Percentiles rank a stretch among this genome's conserved stretches.
phyloP scores from a whole-genome alignment of 2,329 filamentous ascomycete genomes.

The Ascosphaera apis region DNA sequence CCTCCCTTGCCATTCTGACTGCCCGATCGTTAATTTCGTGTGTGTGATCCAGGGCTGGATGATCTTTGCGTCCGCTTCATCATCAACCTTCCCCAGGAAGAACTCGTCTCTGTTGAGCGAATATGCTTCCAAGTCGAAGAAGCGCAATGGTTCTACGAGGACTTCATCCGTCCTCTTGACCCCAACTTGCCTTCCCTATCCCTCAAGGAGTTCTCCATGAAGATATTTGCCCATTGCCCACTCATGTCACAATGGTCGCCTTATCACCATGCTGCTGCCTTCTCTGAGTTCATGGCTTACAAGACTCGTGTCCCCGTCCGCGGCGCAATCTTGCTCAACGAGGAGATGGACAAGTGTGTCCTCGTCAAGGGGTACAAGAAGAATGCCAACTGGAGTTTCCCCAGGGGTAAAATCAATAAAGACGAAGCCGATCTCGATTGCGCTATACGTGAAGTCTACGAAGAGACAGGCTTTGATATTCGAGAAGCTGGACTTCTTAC shows the following conservation, averaged over 20 bases:
- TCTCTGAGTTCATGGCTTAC: slow-evolving; percentile 80
- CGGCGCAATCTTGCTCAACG: slow-evolving; percentile 79
- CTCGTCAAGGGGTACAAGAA: slow-evolving; percentile 98
- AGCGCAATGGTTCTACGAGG: slow-evolving; percentile 99
- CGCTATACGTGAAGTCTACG: slow-evolving; percentile 79
- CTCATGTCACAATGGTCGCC: slow-evolving; percentile 60
- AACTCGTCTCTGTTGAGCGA: slow-evolving; percentile 69
- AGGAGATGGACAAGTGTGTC: slow-evolving; percentile 80
- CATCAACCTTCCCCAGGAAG: slow-evolving; percentile 81
- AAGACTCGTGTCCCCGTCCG: slow-evolving; percentile 86
- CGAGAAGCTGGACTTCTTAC: slow-evolving; percentile 52
- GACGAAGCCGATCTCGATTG: slow-evolving; percentile 87
- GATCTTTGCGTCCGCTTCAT: slow-evolving; percentile 96
- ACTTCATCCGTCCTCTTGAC: slow-evolving; percentile 85
- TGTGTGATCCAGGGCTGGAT: slow-evolving; percentile 50
- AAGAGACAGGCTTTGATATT: slow-evolving; percentile 84
- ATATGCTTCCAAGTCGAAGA: slow-evolving; percentile 99
- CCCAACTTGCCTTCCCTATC: slow-evolving; percentile 65
- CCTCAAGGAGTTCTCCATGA: slow-evolving; percentile 63
- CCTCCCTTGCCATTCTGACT: background rate
- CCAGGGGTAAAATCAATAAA: slow-evolving; percentile 93
- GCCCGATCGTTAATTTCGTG: slow-evolving; percentile 1
- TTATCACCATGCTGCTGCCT: slow-evolving; percentile 58
- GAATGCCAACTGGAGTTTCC: slow-evolving; percentile 87
- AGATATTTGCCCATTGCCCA: slow-evolving; percentile 86